Conservation (phyloP, 305 asterid genomes). For the Solanum aculeatissimum region DNA sequence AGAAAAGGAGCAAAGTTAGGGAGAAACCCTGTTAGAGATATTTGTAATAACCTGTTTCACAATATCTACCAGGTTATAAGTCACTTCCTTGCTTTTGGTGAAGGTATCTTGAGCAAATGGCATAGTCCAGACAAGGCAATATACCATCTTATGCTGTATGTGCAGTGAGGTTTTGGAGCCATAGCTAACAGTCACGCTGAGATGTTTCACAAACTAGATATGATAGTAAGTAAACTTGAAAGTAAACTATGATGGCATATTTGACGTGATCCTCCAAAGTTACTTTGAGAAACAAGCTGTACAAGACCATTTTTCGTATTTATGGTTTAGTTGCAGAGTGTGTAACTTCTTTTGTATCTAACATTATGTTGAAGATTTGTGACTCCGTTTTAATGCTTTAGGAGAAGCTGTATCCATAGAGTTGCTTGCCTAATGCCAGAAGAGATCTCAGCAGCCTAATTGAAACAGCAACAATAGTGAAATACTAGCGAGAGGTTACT, state of each 20-base stretch:
- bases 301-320: neutral
- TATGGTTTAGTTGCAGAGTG: neutral
- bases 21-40: neutral
- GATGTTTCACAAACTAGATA: neutral
- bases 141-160: constrained; percentile 72
- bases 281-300: neutral
- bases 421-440: neutral
- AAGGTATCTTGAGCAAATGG: neutral
- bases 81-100: neutral
- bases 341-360: neutral
- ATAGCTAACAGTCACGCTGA: neutral
- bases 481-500: constrained; percentile 24
- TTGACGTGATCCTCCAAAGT: neutral
- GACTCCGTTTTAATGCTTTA: neutral
- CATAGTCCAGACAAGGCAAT: constrained; percentile 37
- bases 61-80: neutral
- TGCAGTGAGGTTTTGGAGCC: constrained; percentile 34
- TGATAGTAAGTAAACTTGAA: neutral
- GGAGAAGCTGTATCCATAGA: neutral
- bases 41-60: neutral
- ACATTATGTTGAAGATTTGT: neutral
- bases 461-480: neutral
- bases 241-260: neutral
- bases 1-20: neutral
- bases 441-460: neutral